Conservation (phyloP, 1,284 basidiomycete genomes). For the Ustilago curta region DNA sequence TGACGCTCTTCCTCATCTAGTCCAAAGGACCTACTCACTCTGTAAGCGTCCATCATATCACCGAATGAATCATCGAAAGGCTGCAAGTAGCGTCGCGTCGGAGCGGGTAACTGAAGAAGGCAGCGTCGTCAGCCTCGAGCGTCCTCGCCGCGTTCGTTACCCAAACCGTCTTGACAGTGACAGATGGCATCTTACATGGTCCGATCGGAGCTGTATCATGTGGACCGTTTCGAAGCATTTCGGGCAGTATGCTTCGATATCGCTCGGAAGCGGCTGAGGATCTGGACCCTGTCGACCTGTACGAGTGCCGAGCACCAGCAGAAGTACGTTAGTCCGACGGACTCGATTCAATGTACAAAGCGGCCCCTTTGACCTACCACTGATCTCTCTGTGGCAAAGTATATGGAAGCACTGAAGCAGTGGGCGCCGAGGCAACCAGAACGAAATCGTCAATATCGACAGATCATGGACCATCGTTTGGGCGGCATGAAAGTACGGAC, state of each 20-base stretch:
- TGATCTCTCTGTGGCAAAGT: slow-evolving; percentile 38
- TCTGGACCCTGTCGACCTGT: not conserved
- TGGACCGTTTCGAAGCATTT: slow-evolving; percentile 4
- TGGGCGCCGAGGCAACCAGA: not conserved
- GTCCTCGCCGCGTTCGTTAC: not conserved
- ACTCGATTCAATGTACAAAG: too few relatives aligned
- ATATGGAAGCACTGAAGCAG: slow-evolving; percentile 35
- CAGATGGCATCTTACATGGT: slow-evolving; percentile 9
- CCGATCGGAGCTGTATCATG: slow-evolving; percentile 17
- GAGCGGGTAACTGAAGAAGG: slow-evolving; percentile 15
- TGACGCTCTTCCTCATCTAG: too few relatives aligned
- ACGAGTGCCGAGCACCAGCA: not conserved
- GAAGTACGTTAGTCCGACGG: too few relatives aligned
- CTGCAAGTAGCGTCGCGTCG: slow-evolving; percentile 13
- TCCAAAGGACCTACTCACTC: slow-evolving; percentile 2
- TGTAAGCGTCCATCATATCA: slow-evolving; percentile 8
- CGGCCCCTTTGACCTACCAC: not conserved
- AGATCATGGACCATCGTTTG: not conserved
- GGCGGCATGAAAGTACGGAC: slow-evolving; percentile 12
- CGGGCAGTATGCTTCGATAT: slow-evolving; percentile 19
- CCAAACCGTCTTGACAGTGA: not conserved
- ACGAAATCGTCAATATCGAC: slow-evolving; percentile 5
- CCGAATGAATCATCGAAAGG: slow-evolving; percentile 20
- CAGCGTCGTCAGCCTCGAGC: not conserved
- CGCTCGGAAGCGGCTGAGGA: not conserved